Evolutionary conservation across 768 basidiomycete species (phyloP), one percentile per base, ranked within the genome.

Genomic region (Cystofilobasidium macerans): DNA sequence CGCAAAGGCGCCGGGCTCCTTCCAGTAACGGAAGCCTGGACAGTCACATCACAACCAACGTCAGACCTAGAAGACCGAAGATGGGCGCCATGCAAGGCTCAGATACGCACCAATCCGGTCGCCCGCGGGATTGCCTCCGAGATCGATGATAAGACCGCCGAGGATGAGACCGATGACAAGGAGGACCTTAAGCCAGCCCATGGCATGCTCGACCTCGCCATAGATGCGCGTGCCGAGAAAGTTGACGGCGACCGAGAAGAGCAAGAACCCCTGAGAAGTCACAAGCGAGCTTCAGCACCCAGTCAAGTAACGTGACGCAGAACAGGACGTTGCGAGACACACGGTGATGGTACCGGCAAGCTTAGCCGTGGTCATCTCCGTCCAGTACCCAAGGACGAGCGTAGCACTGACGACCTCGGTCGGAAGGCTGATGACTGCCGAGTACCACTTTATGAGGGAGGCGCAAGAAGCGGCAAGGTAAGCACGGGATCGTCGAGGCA

Each of bases 61-160:
- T n/a, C n/a, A n/a, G n/a, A n/a, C n/a, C n/a, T n/a, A n/a, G n/a
- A 35, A 71, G 56, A 8, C 67, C 45, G 65, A 26, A 43, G 51
- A 35, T 13, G 33, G 9, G 28, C 18, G 61, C n/a, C 9, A 40
- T 40, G n/a, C n/a, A n/a, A n/a, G n/a, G n/a, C n/a, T n/a, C n/a
- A 7, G 87, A 87, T 80, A 87, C n/a, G 14, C 22, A 32, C 12
- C 83, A 60, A 81, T 75, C 32, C 82, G 78, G 68, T 83, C 81
- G 47, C 80, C 79, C 20, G 76, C 77, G 8, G 84, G 82, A 0
- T 80, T 82, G 43, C 84, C 84, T 36, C 84, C 84, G 7, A 83
- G 77, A 66, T 83, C 80, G 67, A 82, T 78, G n/a, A 83, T 69
- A 62, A 83, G 76, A 3, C 82, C 81, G 22, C 80, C 76, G 53